phyloP scores from a whole-genome alignment of 2,329 filamentous ascomycete species.

The Aureobasidium sp. region DNA sequence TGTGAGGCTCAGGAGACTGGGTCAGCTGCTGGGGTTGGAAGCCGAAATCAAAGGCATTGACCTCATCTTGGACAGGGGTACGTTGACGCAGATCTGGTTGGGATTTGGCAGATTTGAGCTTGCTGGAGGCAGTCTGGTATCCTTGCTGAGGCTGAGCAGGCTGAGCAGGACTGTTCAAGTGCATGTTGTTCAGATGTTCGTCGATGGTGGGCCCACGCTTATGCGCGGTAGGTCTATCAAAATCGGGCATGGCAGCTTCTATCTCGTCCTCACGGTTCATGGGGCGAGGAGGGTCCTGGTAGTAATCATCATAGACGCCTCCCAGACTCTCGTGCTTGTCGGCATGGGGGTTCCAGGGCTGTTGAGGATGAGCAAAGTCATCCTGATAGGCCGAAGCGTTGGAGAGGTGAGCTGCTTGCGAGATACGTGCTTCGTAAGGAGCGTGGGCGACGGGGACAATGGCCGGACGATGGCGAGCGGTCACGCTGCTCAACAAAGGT shows the following conservation, averaged over 20 bases:
- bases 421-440: conserved; percentile 12
- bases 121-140: conserved; percentile 59
- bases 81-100: background rate
- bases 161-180: conserved; percentile 22
- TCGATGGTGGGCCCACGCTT: conserved; percentile 27
- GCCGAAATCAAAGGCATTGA: conserved; percentile 38
- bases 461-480: conserved; percentile 6
- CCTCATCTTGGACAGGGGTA: conserved; percentile 37
- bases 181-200: conserved; percentile 24
- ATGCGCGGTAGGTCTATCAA: conserved; percentile 36
- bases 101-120: conserved; percentile 34
- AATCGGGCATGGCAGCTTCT: conserved; percentile 57
- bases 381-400: conserved; percentile 9
- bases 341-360: background rate
- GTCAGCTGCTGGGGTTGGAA: conserved; percentile 37
- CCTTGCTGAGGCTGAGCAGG: conserved; percentile 31
- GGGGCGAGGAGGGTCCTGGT: conserved; percentile 30
- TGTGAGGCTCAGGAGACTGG: background rate
- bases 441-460: background rate
- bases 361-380: background rate
- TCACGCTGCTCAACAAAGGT: background rate
- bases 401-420: conserved; percentile 6
- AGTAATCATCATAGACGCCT: conserved; percentile 45
- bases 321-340: conserved; percentile 39
- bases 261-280: conserved; percentile 34